Base-by-base conservation (phyloP, 495 filamentous ascomycete species). In the Neurospora pannonica region DNA sequence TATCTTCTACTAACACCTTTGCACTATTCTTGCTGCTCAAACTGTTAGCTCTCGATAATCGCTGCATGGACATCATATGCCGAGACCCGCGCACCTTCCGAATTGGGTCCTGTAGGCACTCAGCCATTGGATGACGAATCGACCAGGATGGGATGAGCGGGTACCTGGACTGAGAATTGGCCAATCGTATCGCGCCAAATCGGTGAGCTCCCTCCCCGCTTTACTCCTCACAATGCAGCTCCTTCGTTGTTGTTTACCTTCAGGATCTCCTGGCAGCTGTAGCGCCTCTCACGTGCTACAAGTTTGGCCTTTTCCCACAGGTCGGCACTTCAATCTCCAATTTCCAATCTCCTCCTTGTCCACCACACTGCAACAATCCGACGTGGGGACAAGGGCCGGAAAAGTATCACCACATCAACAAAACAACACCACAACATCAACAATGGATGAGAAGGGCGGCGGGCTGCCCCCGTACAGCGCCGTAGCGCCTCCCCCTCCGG, bases 371-470 rank as follows among this genome's bases (percentile, higher is more conserved):
- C 19, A 42, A 42, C 40, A 42, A 7, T 42, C 40, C 40, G 17
- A 42, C 40, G 40, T 19, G 40, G 54, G 8, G 21, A 24, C 34
- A 67, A 62, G 15, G 46, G 42, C 71, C 71, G 54, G 34, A 19
- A 38, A 19, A 69, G 38, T 38, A 69, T 34, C 31, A 72, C 28
- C 2, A 38, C 2, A 38, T 37, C 36, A 72, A 28, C 42, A 72
- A 24, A 34, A 8, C 40, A 60, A 60, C 5, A 1, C 11, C 31
- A 31, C 28, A 31, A 15, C 54, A 34, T n/a, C 54, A 34, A 69
- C 31, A 17, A 82, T 82, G 79, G 73, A 80, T 46, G 74, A 72
- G 4, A 80, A 82, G 72, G 43, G 38, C 71, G 72, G 71, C 24
- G 54, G 54, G 28, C 73, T 79, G 9, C 79, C 80, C 5, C 67